Base-by-base conservation (phyloP, 352 stramenopile species). In the Thraustotheca clavata region DNA sequence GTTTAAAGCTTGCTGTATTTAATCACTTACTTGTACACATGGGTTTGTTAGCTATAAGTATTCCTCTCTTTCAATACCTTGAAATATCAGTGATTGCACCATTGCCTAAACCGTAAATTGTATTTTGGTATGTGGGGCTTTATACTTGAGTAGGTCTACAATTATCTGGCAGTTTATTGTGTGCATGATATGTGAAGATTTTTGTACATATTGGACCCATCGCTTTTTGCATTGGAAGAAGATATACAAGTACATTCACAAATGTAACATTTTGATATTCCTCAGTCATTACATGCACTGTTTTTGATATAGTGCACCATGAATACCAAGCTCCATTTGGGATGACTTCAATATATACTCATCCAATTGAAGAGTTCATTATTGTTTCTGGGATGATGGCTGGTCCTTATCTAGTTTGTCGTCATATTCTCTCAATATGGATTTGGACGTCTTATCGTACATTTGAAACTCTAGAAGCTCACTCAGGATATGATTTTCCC, bases 241-340 rank as follows among this genome's bases (percentile, higher is more conserved):
- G n/a, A 59, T 69, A 4, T 69, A 69, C 50, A 69, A 69, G 39
- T 67, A 69, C 52, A 39, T 69, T 24, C 62, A 69, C 50, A 69
- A 69, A 65, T 38, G 48, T 65, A 55, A 8, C n/a, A n/a, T n/a
- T n/a, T n/a, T n/a, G n/a, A n/a, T n/a, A n/a, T n/a, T n/a, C n/a
- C n/a, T n/a, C n/a, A n/a, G n/a, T n/a, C n/a, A n/a, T n/a, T n/a
- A n/a, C n/a, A n/a, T n/a, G n/a, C n/a, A n/a, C n/a, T n/a, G n/a
- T n/a, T n/a, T n/a, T n/a, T n/a, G n/a, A n/a, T n/a, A n/a, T n/a
- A 63, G 35, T 66, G n/a, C 50, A 67, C 32, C 49, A 68, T 33
- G 50, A 49, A 26, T 66, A 50, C 31, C 26, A 14, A 7, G 50
- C 38, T 27, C 34, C 49, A 31, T 66, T 68, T 67, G 61, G 61